Percentiles rank a stretch among this genome's conserved stretches.
Evolutionary conservation across 495 filamentous ascomycete species (phyloP).

Genomic region (Neurospora sp.): DNA sequence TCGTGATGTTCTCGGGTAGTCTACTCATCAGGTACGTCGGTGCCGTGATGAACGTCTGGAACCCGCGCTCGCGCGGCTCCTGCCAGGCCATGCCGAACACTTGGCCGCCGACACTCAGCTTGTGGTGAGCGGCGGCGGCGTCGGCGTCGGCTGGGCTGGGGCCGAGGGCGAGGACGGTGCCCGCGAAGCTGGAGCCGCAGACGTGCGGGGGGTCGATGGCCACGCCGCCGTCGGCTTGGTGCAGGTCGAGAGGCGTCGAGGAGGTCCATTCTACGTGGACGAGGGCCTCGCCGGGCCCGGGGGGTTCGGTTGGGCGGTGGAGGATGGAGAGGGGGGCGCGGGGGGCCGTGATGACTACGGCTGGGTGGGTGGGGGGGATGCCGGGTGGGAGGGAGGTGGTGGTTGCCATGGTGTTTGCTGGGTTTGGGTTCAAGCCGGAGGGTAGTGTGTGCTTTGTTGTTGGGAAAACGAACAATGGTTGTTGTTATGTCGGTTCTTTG

Average conservation of each 20-base stretch:
- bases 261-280: constrained; percentile 39
- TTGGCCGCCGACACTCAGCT: constrained; percentile 25
- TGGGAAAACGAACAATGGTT: neutral
- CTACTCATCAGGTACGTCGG: constrained; percentile 27
- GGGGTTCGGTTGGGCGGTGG: constrained; percentile 27
- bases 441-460: neutral
- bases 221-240: constrained; percentile 43
- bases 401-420: neutral
- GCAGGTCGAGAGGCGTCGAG: constrained; percentile 45
- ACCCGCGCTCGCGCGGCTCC: constrained; percentile 25
- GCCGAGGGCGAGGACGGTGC: constrained; percentile 33
- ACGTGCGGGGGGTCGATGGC: constrained; percentile 30
- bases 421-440: neutral
- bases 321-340: constrained; percentile 26
- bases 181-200: constrained; percentile 30
- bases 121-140: constrained; percentile 3
- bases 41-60: constrained; percentile 36
- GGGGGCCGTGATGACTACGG: constrained; percentile 28
- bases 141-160: too few relatives aligned
- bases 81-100: constrained; percentile 43
- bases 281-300: constrained; percentile 26
- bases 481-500: neutral
- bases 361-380: constrained; percentile 25
- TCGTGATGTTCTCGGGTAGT: constrained; percentile 26
- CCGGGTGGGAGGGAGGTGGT: constrained; percentile 9